Base-by-base conservation (phyloP, 352 stramenopile species). In the Phytophthora palmivora region DNA sequence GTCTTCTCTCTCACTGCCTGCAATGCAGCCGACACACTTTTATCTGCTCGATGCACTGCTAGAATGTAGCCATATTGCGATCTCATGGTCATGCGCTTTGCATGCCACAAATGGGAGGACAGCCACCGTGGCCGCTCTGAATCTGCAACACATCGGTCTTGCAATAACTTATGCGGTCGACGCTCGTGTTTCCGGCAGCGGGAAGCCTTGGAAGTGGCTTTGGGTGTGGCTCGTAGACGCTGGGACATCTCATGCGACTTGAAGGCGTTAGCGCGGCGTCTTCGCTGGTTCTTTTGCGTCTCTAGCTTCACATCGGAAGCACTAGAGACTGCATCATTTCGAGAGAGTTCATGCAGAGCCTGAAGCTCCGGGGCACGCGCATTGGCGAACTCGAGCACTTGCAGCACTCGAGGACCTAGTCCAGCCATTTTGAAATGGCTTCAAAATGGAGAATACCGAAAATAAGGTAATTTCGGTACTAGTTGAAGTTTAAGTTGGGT, bases 341-440 rank as follows among this genome's bases (percentile, higher is more conserved):
- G 76, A 9, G 83, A 76, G 2, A 87, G 33, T 37, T 92, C 83
- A 7, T 91, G 78, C 37, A 94, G 72, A 48, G 83, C 81, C 59
- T 88, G 76, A 8, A 94, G 82, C 77, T 94, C 85, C 7, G 79
- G 78, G 34, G 83, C 85, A 26, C 85, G 85, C 32, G 79, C 78
- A 30, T 61, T 72, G 18, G 86, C 83, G 49, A 94, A 92, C 30
- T 92, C 79, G 28, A 94, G 82, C 80, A 94, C 86, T 62, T 92
- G 80, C 41, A 90, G 50, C 57, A 94, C 74, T 55, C 82, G 76
- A 28, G 78, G 78, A 44, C 82, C 84, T 5, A 89, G 58, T 16
- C 63, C 68, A 71, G 56, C 51, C 69, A 71, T 74, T 63, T 12
- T 8, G 30, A 34, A 34, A 34, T 34, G 30, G 30, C 30, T 34